Base-by-base conservation (phyloP, 768 basidiomycete genomes). In the Chalciporus sphaerocephalus region DNA sequence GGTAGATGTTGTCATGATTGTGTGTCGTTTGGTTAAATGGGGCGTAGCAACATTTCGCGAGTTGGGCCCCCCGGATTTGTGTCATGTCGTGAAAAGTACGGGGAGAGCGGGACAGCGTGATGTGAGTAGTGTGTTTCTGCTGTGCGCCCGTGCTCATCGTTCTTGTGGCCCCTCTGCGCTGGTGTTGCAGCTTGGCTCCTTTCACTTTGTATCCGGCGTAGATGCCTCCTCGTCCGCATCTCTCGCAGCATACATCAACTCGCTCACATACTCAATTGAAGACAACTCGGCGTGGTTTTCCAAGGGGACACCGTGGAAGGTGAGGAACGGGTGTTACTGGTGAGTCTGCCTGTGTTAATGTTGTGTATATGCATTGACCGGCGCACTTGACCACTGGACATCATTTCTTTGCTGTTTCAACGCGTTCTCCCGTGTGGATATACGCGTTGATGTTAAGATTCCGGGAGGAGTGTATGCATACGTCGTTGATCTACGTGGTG, bases 201-300 rank as follows among this genome's bases (percentile, higher is more conserved):
- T 97, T 65, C 96, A 99, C 69, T 97, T 91, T 57, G 80, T 96
- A 47, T 99, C 96, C 0, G 95, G 96, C n/a, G 91, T 99, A 42
- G 96, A 99, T 66, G 92, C 95, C 1, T 97, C 93, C 15, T 96
- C 95, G 6, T 97, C 94, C 16, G 96, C 96, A 4, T 95, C 93
- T 0, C 77, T 99, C 22, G 96, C 96, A 5, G 95, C 96, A 10
- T 99, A 99, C 68, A 88, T 98, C 67, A 98, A 99, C 71, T 96
- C 93, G 18, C 75, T 98, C n/a, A 95, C 92, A 6, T 98, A 97
- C 61, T 80, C 86, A 15, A 84, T 98, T 51, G 96, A 97, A 59
- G 93, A 94, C 53, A 82, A 76, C 44, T 79, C 83, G 21, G 85
- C 90, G 4, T 99, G 96, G 96, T 96, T 96, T 62, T 82, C 85